These are phyloP conservation scores for Psilocybe tampanensis DNA, from an alignment of 768 basidiomycete genomes.

Conservation along the genomic window DNA sequence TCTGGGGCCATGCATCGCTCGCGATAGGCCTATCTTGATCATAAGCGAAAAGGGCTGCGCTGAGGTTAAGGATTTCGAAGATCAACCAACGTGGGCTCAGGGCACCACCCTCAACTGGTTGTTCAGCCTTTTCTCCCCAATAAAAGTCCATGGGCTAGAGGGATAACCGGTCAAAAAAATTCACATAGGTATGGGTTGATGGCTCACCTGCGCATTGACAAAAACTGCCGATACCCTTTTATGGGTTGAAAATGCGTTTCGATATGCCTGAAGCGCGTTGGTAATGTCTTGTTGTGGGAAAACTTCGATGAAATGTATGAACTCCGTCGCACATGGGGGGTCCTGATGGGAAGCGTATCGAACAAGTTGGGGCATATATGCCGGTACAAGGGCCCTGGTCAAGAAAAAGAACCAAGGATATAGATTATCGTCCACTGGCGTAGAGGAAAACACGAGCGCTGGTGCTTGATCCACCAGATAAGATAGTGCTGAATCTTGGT, in stretches of 20 bases:
- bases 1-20: background rate
- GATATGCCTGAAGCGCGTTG: slow-evolving; percentile 10
- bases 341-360: slow-evolving; percentile 24
- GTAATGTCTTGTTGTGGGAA: slow-evolving; percentile 16
- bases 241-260: slow-evolving; percentile 8
- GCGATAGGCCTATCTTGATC: slow-evolving; percentile 20
- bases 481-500: slow-evolving; percentile 52
- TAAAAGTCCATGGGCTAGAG: slow-evolving; percentile 55
- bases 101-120: slow-evolving; percentile 21
- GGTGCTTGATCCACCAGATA: slow-evolving; percentile 42
- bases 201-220: slow-evolving; percentile 43
- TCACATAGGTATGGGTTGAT: background rate
- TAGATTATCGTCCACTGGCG: slow-evolving; percentile 12
- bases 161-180: background rate
- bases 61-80: slow-evolving; percentile 44
- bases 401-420: slow-evolving; percentile 34
- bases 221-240: slow-evolving; percentile 37
- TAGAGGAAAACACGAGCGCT: slow-evolving; percentile 26
- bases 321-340: slow-evolving; percentile 5
- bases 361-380: slow-evolving; percentile 30
- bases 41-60: slow-evolving; percentile 41
- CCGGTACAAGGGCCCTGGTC: slow-evolving; percentile 34
- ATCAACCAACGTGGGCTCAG: slow-evolving; percentile 34
- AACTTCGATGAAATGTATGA: slow-evolving; percentile 20
- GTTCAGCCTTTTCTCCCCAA: slow-evolving; percentile 39